Percentiles rank a stretch among this genome's conserved stretches.
Conservation (phyloP, 768 basidiomycete species). For the Hericium coralloides region DNA sequence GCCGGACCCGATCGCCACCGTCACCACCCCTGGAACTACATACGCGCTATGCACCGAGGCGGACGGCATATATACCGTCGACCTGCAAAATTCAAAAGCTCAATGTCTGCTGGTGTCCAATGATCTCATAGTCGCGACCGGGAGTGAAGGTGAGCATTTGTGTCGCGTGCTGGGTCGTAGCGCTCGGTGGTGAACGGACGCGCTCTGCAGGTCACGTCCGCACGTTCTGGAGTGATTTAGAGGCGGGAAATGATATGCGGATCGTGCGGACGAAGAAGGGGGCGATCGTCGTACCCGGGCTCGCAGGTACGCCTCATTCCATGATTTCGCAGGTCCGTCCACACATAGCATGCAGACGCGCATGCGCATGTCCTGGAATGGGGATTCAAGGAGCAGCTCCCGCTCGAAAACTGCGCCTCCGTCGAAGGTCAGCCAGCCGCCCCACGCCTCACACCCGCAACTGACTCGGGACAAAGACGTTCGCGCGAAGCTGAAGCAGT, state of each 20-base stretch:
- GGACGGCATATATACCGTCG: conserved; percentile 62
- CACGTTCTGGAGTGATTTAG: conserved; percentile 16
- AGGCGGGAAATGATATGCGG: conserved; percentile 19
- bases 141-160: conserved; percentile 9
- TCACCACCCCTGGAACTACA: conserved; percentile 6
- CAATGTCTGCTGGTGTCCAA: conserved; percentile 8
- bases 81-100: conserved; percentile 21
- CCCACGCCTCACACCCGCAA: not conserved
- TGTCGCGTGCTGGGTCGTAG: too few relatives aligned
- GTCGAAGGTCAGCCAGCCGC: conserved; percentile 38
- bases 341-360: conserved; percentile 39
- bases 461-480: conserved; percentile 37
- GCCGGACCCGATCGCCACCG: not conserved
- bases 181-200: too few relatives aligned
- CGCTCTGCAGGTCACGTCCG: conserved; percentile 9
- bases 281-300: conserved; percentile 59
- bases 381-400: conserved; percentile 61
- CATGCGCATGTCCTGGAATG: conserved; percentile 75
- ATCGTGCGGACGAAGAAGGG: conserved; percentile 17
- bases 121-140: conserved; percentile 2
- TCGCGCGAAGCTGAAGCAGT: conserved; percentile 46
- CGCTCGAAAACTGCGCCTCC: conserved; percentile 49
- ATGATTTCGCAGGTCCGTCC: not conserved
- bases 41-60: conserved; percentile 54
- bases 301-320: conserved; percentile 41